Percentiles rank a stretch among this genome's conserved stretches.
phyloP scores from a whole-genome alignment of 345 rosid genomes.

The Brassica napus region Da-Ae NC_063442.1:950501-951000 shows the following conservation, averaged over 20 bases:
- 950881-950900: neutral
- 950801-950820: constrained; percentile 10
- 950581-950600: neutral
- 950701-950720: constrained; percentile 31
- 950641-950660: neutral
- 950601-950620: constrained; percentile 35
- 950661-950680: constrained; percentile 31
- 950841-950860: neutral
- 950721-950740: constrained; percentile 19
- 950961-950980: neutral
- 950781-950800: constrained; percentile 30
- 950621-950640: constrained; percentile 20
- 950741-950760: neutral
- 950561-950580: neutral
- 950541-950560: neutral
- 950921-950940: too few relatives aligned
- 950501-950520: constrained; percentile 1
- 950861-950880: neutral
- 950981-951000: neutral
- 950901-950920: neutral
- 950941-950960: neutral
- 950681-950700: constrained; percentile 34
- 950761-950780: constrained; percentile 32
- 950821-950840: neutral
- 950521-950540: neutral